phyloP scores from a whole-genome alignment of 139 green algal genomes.

The Chlamydomonas sp. region DNA sequence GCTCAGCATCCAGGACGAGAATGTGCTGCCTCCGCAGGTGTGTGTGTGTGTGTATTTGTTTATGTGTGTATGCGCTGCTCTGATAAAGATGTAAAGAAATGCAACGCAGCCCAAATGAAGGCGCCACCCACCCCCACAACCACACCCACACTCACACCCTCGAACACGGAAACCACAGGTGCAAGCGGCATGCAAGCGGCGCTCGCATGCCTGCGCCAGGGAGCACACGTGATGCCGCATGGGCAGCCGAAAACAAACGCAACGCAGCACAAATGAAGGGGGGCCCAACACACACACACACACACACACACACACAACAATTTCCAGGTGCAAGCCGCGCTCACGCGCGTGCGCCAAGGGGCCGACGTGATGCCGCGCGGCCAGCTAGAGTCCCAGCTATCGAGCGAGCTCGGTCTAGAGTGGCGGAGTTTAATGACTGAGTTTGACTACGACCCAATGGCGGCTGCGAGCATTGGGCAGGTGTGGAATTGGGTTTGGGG shows the following conservation, averaged over 20 bases:
- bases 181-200: no score
- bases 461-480: slow-evolving; percentile 78
- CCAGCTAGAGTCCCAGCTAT: slow-evolving; percentile 77
- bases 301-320: no score
- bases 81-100: background rate
- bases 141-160: background rate
- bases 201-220: no score
- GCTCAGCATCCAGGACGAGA: slow-evolving; percentile 93
- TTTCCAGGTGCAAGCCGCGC: slow-evolving; percentile 63
- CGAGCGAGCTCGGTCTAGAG: slow-evolving; percentile 60
- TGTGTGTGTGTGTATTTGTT: background rate
- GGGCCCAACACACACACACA: background rate
- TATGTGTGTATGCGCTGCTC: background rate
- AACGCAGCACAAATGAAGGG: background rate
- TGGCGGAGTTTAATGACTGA: slow-evolving; percentile 54
- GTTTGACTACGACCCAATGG: slow-evolving; percentile 77
- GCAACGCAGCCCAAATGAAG: background rate
- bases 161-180: no score
- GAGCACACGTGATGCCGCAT: no score
- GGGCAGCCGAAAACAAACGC: background rate
- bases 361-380: slow-evolving; percentile 88
- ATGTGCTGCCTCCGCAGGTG: slow-evolving; percentile 72
- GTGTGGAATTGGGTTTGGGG: slow-evolving; percentile 36
- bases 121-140: background rate
- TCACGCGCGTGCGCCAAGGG: slow-evolving; percentile 76